Conservation (phyloP, 176 grass and related monocot species). For the Neostapfia colusana region DNA sequence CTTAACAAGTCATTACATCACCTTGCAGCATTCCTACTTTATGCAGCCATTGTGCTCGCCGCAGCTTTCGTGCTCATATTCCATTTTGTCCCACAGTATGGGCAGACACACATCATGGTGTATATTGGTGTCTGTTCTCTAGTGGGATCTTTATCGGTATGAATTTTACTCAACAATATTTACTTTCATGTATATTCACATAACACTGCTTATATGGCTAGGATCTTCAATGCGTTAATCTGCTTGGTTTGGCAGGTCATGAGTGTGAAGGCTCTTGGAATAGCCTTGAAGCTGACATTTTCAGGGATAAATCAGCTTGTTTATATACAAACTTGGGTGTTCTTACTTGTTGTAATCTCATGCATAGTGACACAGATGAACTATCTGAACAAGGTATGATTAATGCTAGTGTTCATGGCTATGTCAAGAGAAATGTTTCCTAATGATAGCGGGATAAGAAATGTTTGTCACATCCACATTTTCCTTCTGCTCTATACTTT, state of each 20-base stretch:
- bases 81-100: slow-evolving; percentile 75
- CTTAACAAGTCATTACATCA: background rate
- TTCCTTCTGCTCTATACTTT: slow-evolving; percentile 5
- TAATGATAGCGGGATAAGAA: background rate
- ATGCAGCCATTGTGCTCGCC: slow-evolving; percentile 60
- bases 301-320: slow-evolving; percentile 92
- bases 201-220: slow-evolving; percentile 7
- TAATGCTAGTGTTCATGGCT: background rate
- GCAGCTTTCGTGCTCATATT: slow-evolving; percentile 74
- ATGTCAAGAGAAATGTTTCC: background rate
- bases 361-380: slow-evolving; percentile 94
- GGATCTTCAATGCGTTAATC: slow-evolving; percentile 12
- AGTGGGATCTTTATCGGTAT: slow-evolving; percentile 80
- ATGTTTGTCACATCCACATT: background rate
- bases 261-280: slow-evolving; percentile 97
- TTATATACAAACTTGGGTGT: slow-evolving; percentile 94
- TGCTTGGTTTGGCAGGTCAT: slow-evolving; percentile 69
- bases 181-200: slow-evolving; percentile 11
- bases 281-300: slow-evolving; percentile 95
- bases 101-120: slow-evolving; percentile 85
- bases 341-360: slow-evolving; percentile 59
- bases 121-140: slow-evolving; percentile 87
- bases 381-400: slow-evolving; percentile 95
- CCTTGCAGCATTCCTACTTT: slow-evolving; percentile 69
- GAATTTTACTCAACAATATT: slow-evolving; percentile 26